Evolutionary conservation across 768 basidiomycete genomes (phyloP).

Genomic region (Tylopilus balloui): DNA sequence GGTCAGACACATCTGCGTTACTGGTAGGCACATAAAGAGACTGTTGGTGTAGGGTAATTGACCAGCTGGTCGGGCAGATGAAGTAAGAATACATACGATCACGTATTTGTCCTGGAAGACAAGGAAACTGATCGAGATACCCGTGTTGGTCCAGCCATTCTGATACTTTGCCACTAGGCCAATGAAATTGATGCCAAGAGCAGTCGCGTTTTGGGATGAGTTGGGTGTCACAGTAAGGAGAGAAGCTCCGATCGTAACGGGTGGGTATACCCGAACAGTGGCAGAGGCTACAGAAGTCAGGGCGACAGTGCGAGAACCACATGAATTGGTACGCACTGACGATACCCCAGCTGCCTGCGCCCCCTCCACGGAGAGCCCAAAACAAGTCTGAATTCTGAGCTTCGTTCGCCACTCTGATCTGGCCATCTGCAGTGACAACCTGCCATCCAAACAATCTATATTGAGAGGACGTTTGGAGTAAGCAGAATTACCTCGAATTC

Average conservation of each 20-base stretch:
- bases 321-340: slow-evolving; percentile 25
- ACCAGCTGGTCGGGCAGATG: neutral
- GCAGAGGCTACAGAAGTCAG: slow-evolving; percentile 12
- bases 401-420: slow-evolving; percentile 37
- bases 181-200: slow-evolving; percentile 19
- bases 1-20: neutral
- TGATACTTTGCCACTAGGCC: slow-evolving; percentile 17
- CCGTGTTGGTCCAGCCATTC: slow-evolving; percentile 7
- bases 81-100: slow-evolving; percentile 8
- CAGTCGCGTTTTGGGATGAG: slow-evolving; percentile 5
- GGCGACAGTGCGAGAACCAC: neutral
- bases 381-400: slow-evolving; percentile 44
- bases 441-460: neutral
- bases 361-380: slow-evolving; percentile 52
- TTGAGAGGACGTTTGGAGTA: neutral
- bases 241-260: slow-evolving; percentile 10
- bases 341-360: slow-evolving; percentile 49
- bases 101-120: slow-evolving; percentile 5
- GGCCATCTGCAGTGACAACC: slow-evolving; percentile 40
- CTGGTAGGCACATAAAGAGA: slow-evolving; percentile 13
- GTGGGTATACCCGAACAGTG: slow-evolving; percentile 13
- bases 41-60: neutral
- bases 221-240: slow-evolving; percentile 11
- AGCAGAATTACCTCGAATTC: slow-evolving; percentile 32
- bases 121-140: slow-evolving; percentile 6